A percentile compares a stretch with the other conserved stretches of the same genome.
Conservation (phyloP, 768 basidiomycete genomes). For the Russula lepida region DNA sequence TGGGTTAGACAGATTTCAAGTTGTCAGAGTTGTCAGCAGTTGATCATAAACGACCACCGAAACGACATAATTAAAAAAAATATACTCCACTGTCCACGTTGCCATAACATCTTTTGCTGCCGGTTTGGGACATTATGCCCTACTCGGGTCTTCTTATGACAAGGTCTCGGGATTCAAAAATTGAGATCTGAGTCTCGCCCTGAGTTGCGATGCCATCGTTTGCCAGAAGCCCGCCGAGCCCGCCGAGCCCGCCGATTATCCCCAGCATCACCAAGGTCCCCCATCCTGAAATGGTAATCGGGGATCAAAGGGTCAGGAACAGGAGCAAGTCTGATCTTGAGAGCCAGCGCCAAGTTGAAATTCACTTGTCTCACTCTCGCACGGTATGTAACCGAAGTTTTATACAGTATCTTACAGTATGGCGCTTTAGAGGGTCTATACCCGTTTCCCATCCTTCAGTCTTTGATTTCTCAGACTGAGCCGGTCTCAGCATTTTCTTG, state of each 20-base stretch:
- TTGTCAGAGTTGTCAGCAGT: no score
- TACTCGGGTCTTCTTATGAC: no score
- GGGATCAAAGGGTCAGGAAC: no score
- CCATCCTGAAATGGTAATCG: background rate
- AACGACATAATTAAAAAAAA: background rate
- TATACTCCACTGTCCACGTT: background rate
- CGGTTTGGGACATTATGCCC: background rate
- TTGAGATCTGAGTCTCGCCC: background rate
- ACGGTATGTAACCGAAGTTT: background rate
- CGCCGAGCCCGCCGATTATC: background rate
- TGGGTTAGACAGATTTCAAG: background rate
- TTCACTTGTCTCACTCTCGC: background rate
- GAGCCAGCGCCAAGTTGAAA: background rate
- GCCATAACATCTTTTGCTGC: background rate
- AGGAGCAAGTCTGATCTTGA: no score
- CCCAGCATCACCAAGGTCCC: no score
- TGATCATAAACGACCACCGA: no score
- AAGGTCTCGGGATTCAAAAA: no score
- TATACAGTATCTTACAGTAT: background rate
- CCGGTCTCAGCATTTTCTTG: constrained; percentile 8
- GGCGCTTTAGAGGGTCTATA: background rate
- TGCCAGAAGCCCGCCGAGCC: background rate
- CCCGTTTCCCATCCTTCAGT: background rate
- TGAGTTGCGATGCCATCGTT: background rate
- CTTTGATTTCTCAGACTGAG: constrained; percentile 5